phyloP scores from a whole-genome alignment of 2,329 filamentous ascomycete genomes.

The Colletotrichum liriopes region DNA sequence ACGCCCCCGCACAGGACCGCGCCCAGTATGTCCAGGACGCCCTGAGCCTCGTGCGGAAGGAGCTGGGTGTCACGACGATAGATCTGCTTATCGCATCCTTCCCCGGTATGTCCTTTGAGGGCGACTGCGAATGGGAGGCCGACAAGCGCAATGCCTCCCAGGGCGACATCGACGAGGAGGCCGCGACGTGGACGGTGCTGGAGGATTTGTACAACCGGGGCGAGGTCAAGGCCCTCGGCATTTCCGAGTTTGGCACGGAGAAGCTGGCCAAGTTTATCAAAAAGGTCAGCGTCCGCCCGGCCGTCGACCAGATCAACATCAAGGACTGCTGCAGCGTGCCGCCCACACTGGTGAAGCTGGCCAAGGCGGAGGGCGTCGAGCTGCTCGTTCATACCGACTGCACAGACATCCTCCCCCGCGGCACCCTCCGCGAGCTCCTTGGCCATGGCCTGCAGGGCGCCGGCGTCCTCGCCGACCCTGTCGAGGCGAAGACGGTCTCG shows the following conservation, averaged over 20 bases:
- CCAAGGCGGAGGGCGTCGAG: conserved; percentile 87
- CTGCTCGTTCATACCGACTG: conserved; percentile 95
- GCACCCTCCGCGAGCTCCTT: conserved; percentile 87
- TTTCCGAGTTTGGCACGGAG: conserved; percentile 92
- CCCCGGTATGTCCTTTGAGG: conserved; percentile 93
- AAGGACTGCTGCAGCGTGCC: conserved; percentile 97
- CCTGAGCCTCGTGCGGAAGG: conserved; percentile 83
- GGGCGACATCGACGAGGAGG: conserved; percentile 77
- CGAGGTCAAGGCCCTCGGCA: conserved; percentile 81
- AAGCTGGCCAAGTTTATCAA: conserved; percentile 85
- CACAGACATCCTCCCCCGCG: conserved; percentile 89
- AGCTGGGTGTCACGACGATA: conserved; percentile 81
- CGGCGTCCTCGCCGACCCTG: conserved; percentile 79
- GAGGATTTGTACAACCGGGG: conserved; percentile 82
- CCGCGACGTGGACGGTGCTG: conserved; percentile 79
- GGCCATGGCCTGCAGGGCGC: conserved; percentile 81
- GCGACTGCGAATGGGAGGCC: conserved; percentile 87
- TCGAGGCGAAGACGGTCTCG: conserved; percentile 70
- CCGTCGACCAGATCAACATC: conserved; percentile 96
- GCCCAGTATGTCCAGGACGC: conserved; percentile 83
- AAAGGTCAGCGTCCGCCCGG: conserved; percentile 79
- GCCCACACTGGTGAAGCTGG: conserved; percentile 85
- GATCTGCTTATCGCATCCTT: conserved; percentile 95
- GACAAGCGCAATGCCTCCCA: conserved; percentile 74
- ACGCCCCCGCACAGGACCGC: conserved; percentile 75